Conservation (phyloP, 345 rosid genomes). For the Physaria fendleri region DNA sequence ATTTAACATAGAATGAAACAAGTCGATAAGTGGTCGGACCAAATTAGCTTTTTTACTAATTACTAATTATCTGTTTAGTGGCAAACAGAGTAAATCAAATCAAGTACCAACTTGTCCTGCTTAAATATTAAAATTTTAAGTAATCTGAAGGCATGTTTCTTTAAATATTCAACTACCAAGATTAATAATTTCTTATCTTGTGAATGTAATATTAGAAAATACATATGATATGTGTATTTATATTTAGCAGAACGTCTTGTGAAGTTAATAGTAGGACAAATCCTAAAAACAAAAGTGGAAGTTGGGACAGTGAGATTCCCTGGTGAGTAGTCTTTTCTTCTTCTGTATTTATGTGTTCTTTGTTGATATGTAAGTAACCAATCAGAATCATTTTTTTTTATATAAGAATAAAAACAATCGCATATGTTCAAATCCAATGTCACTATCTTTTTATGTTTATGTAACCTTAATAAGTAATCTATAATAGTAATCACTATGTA, state of each 20-base stretch:
- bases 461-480: neutral
- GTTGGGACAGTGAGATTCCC: slow-evolving; percentile 19
- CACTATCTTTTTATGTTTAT: neutral
- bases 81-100: slow-evolving; percentile 13
- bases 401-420: neutral
- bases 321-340: slow-evolving; percentile 26
- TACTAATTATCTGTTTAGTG: neutral
- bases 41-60: neutral
- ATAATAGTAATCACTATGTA: neutral
- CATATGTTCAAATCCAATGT: slow-evolving; percentile 3
- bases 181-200: slow-evolving; percentile 12
- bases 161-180: neutral
- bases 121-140: slow-evolving; percentile 3
- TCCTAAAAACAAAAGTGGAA: slow-evolving; percentile 20
- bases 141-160: slow-evolving; percentile 24
- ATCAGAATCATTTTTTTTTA: neutral
- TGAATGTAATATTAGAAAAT: neutral
- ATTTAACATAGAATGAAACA: neutral
- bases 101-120: slow-evolving; percentile 10
- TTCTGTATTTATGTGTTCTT: slow-evolving; percentile 6
- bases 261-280: too few species aligned
- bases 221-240: neutral
- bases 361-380: slow-evolving; percentile 1
- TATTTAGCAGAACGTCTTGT: neutral
- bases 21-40: neutral